Conservation (phyloP, 176 grass and related monocot species). For the Urochloa ruziziensis region DNA sequence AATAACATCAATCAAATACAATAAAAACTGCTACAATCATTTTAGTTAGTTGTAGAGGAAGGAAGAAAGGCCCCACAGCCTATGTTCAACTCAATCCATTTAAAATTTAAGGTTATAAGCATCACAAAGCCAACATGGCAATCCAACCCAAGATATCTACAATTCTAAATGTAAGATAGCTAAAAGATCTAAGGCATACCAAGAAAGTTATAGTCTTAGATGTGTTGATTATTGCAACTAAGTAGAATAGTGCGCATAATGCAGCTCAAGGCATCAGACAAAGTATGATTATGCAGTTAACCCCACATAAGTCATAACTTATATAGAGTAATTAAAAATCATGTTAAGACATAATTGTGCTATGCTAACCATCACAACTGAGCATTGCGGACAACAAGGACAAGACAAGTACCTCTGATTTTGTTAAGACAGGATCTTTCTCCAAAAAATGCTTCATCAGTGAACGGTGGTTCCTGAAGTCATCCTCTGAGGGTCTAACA, state of each 20-base stretch:
- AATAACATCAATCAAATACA: neutral
- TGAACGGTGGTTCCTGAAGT: conserved; percentile 59
- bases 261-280: neutral
- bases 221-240: neutral
- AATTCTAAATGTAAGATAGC: neutral
- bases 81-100: neutral
- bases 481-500: conserved; percentile 54
- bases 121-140: neutral
- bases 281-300: conserved; percentile 12
- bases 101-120: neutral
- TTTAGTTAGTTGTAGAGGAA: neutral
- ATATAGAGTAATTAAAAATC: neutral
- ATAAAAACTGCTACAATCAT: neutral
- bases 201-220: conserved; percentile 13
- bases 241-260: neutral
- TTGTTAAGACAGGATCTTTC: conserved; percentile 54
- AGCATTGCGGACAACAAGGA: neutral
- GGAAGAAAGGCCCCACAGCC: neutral
- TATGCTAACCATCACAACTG: neutral
- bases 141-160: neutral
- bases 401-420: conserved; percentile 60
- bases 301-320: neutral
- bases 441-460: conserved; percentile 62
- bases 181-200: conserved; percentile 4
- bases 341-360: neutral